Percentiles rank a stretch among this genome's conserved stretches.
These are phyloP conservation scores for Tolypocladium paradoxum DNA, from an alignment of 2,329 filamentous ascomycete species.

Conservation along the genomic window DNA sequence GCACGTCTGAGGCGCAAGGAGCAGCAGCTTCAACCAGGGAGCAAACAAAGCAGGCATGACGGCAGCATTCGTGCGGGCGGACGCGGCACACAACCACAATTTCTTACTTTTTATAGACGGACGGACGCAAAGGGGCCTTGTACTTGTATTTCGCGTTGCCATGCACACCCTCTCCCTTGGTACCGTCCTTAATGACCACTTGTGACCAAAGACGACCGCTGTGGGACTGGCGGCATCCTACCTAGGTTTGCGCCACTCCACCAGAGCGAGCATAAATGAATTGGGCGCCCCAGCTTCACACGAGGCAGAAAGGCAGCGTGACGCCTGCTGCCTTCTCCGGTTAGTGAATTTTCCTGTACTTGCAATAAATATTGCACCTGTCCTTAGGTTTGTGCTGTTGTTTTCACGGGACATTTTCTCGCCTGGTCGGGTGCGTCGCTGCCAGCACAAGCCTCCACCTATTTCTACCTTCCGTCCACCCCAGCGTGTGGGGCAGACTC, in stretches of 20 bases:
- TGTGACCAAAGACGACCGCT: background rate
- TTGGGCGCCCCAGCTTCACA: background rate
- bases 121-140: slow-evolving; percentile 22
- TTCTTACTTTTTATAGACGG: slow-evolving; percentile 23
- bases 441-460: background rate
- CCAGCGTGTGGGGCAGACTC: background rate
- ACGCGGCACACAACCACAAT: slow-evolving; percentile 8
- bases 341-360: background rate
- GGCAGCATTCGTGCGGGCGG: slow-evolving; percentile 9
- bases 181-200: slow-evolving; percentile 8
- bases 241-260: background rate
- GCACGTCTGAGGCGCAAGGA: background rate
- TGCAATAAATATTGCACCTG: background rate
- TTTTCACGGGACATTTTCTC: background rate
- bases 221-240: too few species aligned
- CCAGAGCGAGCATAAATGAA: too few species aligned
- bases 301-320: background rate
- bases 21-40: slow-evolving; percentile 2
- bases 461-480: too few species aligned
- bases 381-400: background rate
- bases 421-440: background rate
- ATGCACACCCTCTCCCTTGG: slow-evolving; percentile 21
- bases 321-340: background rate
- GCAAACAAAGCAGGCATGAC: slow-evolving; percentile 5
- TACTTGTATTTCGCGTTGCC: slow-evolving; percentile 31